Base-by-base conservation (phyloP, 129 eudicot genomes). In the Ambrosia artemisiifolia region DNA sequence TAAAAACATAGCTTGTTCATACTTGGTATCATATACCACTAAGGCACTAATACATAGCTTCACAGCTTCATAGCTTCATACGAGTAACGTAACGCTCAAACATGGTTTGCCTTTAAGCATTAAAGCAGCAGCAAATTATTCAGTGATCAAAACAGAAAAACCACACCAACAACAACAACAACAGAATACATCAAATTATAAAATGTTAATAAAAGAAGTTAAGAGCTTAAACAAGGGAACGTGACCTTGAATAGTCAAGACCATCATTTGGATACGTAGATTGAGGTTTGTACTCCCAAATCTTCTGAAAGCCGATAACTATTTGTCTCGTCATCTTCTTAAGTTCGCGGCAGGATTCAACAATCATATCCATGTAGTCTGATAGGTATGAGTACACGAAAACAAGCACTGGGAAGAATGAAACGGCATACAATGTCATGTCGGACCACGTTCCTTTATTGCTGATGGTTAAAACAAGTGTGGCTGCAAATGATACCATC, bases 401-500 rank as follows among this genome's bases (percentile, higher is more conserved):
- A 35, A 80, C 63, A 17, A 65, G 10, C 67, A 80, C 80, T 1
- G 88, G 88, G 40, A 84, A 71, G 57, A 84, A 72, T 19, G 85
- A 72, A 28, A 71, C 80, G 0, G 44, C 55, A 38, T 84, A 80
- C 33, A 84, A 47, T 4, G 75, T 80, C 33, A 80, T 9, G n/a
- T 67, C 63, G 1, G 77, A 62, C 83, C 82, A 80, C 9, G 16
- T 17, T 24, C 55, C 66, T 28, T 60, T 48, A 3, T n/a, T 73
- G 13, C n/a, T 62, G 13, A 80, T 61, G 50, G 74, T 80, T 17
- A 84, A 74, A 33, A 77, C 63, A 17, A 80, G 48, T 4, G 88
- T 84, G 14, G 88, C 85, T n/a, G 80, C 85, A 57, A 84, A 84
- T 38, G 88, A 51, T 10, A 80, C 57, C 83, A 77, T 84, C 88